These are phyloP conservation scores for Sextonia rubra DNA, from an alignment of 164 flowering plant species.

Conservation along the genomic window DNA sequence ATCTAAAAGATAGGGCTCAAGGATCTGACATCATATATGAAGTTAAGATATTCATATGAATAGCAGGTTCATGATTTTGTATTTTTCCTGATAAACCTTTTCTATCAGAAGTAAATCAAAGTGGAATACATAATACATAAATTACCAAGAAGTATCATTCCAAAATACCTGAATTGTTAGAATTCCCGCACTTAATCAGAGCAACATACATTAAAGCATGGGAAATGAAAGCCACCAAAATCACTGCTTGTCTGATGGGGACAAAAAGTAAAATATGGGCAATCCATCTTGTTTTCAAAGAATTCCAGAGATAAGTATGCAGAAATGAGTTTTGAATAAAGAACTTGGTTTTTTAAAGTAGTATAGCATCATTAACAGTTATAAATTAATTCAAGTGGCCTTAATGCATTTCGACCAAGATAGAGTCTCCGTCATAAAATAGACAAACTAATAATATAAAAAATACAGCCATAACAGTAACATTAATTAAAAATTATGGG, in stretches of 20 bases:
- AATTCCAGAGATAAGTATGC: not conserved
- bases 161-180: too few relatives aligned
- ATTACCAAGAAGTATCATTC: not conserved
- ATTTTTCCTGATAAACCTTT: not conserved
- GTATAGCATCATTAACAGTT: not conserved
- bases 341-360: not conserved
- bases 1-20: not conserved
- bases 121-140: not conserved
- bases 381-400: not conserved
- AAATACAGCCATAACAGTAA: too few relatives aligned
- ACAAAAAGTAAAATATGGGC: not conserved
- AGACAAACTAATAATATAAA: too few relatives aligned
- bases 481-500: too few relatives aligned
- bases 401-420: too few relatives aligned
- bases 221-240: not conserved
- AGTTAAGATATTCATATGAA: not conserved
- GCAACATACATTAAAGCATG: not conserved
- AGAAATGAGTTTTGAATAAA: too few relatives aligned
- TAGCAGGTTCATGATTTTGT: not conserved
- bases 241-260: not conserved
- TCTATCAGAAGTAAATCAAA: not conserved
- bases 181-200: not conserved
- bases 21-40: not conserved
- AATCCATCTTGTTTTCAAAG: not conserved
- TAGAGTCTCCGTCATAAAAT: not conserved